Conservation (phyloP, 108 stramenopile genomes). For the Nitzschia inconspicua region DNA sequence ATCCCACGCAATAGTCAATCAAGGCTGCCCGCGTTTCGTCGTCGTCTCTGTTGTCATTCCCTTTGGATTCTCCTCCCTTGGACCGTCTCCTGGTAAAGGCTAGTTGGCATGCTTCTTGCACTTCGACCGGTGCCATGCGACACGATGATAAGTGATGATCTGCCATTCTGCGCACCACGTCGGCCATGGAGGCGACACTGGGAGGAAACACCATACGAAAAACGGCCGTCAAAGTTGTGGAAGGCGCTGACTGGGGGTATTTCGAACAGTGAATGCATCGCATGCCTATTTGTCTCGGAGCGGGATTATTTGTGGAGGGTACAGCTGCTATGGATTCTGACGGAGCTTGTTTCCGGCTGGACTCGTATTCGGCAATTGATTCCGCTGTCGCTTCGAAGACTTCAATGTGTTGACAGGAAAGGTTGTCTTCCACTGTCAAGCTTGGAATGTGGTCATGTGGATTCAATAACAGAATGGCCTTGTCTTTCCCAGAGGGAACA, state of each 20-base stretch:
- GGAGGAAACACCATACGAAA: conserved; percentile 25
- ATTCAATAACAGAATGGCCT: conserved; percentile 7
- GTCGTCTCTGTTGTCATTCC: conserved; percentile 9
- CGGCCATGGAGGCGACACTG: conserved; percentile 18
- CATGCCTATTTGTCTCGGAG: conserved; percentile 36
- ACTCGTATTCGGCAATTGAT: conserved; percentile 16
- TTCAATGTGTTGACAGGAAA: conserved; percentile 36
- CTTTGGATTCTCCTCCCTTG: neutral
- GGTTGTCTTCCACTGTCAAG: conserved; percentile 14
- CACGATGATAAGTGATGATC: conserved; percentile 38
- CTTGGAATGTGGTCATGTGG: conserved; percentile 5
- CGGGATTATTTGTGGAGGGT: conserved; percentile 6
- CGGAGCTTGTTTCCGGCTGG: neutral
- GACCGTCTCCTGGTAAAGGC: conserved; percentile 15
- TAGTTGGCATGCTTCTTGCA: conserved; percentile 17
- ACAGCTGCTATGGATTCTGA: no score
- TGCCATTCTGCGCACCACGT: conserved; percentile 13
- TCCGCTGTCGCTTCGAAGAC: conserved; percentile 36
- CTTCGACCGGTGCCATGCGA: conserved; percentile 16
- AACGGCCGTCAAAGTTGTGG: no score
- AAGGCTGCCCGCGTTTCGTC: conserved; percentile 16
- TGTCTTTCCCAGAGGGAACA: neutral
- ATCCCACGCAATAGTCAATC: conserved; percentile 31
- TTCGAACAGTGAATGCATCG: conserved; percentile 42
- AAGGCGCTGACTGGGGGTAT: neutral